Evolutionary conservation across 495 filamentous ascomycete species (phyloP).

Genomic region (Hyaloscypha finlandica): DNA sequence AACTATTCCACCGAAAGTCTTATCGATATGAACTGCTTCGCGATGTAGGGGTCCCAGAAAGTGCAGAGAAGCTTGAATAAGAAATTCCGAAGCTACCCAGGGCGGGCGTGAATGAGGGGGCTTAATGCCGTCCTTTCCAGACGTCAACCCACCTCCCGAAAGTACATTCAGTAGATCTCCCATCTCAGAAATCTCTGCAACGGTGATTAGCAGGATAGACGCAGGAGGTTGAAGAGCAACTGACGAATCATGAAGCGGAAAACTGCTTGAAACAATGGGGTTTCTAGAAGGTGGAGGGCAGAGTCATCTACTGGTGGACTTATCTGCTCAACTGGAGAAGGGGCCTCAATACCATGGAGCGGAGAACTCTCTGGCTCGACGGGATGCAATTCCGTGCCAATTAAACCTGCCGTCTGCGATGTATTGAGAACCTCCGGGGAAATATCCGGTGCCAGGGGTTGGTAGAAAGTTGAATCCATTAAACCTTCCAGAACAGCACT

Average conservation of each 20-base stretch:
- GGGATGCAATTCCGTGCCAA: background rate
- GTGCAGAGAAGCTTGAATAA: constrained; percentile 10
- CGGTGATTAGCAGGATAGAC: constrained; percentile 5
- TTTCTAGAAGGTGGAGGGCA: constrained; percentile 4
- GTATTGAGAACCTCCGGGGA: background rate
- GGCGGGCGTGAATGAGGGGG: background rate
- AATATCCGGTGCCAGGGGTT: background rate
- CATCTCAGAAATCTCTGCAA: constrained; percentile 16
- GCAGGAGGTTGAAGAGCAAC: constrained; percentile 4
- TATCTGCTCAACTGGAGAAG: background rate
- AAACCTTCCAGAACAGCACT: background rate
- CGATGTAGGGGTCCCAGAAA: constrained; percentile 6
- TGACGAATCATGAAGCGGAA: constrained; percentile 7
- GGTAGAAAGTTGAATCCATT: background rate
- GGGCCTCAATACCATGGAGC: background rate
- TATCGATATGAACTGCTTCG: constrained; percentile 10
- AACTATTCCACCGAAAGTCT: constrained; percentile 14
- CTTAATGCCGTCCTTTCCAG: constrained; percentile 5
- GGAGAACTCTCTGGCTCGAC: background rate
- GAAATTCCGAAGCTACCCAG: constrained; percentile 12
- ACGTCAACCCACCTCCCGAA: constrained; percentile 8
- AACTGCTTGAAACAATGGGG: constrained; percentile 16
- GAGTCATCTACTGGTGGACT: background rate
- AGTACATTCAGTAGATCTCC: constrained; percentile 16
- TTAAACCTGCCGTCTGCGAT: constrained; percentile 1